These are phyloP conservation scores for Rhodamnia rubescens DNA, from an alignment of 345 rosid species.

Conservation along the genomic window DNA sequence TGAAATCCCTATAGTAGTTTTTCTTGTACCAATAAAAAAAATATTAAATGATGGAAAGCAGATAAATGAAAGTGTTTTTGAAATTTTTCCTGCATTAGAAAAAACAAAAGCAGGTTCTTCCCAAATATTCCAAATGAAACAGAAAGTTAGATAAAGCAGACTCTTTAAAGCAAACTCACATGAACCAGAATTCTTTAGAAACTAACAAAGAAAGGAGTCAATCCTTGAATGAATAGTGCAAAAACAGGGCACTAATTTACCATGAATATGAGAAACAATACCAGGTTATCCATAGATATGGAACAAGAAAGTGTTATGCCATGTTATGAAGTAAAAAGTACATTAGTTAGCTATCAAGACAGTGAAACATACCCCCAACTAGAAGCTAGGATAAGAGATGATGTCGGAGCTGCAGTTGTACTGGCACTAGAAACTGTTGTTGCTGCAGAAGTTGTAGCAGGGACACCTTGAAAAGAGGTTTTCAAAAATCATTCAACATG, in stretches of 20 bases:
- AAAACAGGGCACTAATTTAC: neutral
- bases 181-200: neutral
- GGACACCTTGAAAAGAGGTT: conserved; percentile 26
- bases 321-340: neutral
- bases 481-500: neutral
- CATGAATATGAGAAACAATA: neutral
- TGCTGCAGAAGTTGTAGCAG: conserved; percentile 41
- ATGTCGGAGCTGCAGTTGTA: conserved; percentile 33
- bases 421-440: conserved; percentile 28
- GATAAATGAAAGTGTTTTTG: neutral
- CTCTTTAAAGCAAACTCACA: neutral
- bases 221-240: neutral
- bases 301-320: neutral
- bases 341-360: neutral
- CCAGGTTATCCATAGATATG: neutral
- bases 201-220: neutral
- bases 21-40: too few relatives aligned
- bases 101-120: neutral
- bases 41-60: too few relatives aligned
- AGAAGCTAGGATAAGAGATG: conserved; percentile 48
- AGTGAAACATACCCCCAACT: conserved; percentile 57
- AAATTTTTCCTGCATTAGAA: neutral
- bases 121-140: neutral
- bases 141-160: neutral
- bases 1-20: too few relatives aligned